A percentile compares a stretch with the other conserved stretches of the same genome.
Evolutionary conservation across 1,284 basidiomycete genomes (phyloP).

Genomic region (Trametes sp.): DNA sequence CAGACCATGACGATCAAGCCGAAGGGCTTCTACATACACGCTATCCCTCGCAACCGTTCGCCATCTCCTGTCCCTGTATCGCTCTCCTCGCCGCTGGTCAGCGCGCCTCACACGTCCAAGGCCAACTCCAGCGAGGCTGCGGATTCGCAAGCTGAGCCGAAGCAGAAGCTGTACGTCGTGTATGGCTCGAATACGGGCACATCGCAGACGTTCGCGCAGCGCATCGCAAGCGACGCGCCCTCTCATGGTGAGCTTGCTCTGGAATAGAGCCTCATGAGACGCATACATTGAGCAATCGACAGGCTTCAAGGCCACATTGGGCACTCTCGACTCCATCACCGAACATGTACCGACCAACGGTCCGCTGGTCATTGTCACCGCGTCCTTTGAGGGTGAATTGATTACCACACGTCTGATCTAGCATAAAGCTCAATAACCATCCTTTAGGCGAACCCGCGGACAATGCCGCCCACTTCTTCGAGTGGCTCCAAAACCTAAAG

Average conservation of each 20-base stretch:
- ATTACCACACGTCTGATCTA: not conserved
- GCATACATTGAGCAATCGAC: not conserved
- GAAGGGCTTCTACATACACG: conserved; percentile 50
- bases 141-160: conserved; percentile 19
- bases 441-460: conserved; percentile 53
- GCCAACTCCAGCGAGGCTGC: not conserved
- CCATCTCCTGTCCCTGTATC: conserved; percentile 26
- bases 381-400: conserved; percentile 58
- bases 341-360: conserved; percentile 53
- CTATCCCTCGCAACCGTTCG: conserved; percentile 42
- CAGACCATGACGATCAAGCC: conserved; percentile 60
- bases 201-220: conserved; percentile 58
- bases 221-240: conserved; percentile 51
- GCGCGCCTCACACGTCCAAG: conserved; percentile 9
- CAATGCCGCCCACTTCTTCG: conserved; percentile 56
- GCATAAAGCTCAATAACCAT: not conserved
- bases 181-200: conserved; percentile 62
- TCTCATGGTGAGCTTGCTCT: conserved; percentile 43
- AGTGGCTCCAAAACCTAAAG: conserved; percentile 48
- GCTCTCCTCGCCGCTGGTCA: conserved; percentile 26
- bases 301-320: conserved; percentile 53
- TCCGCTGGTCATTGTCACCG: conserved; percentile 57
- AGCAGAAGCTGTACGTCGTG: conserved; percentile 49
- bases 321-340: conserved; percentile 52
- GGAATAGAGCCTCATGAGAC: too few relatives aligned